A percentile compares a stretch with the other conserved stretches of the same genome.
These are phyloP conservation scores for Ceratorhiza oryzae-sativae DNA, from an alignment of 1,284 basidiomycete species.

Conservation along the genomic window DNA sequence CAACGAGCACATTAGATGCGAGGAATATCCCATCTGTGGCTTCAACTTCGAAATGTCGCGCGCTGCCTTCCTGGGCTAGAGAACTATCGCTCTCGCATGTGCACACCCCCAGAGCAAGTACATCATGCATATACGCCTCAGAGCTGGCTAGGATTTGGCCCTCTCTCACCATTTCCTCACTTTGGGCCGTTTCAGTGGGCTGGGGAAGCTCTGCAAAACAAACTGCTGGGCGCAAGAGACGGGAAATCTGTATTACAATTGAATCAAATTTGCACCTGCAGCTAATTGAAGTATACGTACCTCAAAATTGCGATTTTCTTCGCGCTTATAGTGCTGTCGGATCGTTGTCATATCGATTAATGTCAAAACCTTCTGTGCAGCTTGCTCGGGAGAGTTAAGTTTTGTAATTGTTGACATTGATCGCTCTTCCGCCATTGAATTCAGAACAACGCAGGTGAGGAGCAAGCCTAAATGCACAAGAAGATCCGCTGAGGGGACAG, in stretches of 20 bases:
- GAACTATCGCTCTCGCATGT: neutral
- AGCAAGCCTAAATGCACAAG: neutral
- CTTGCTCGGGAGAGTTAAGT: conserved; percentile 22
- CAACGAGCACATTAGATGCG: neutral
- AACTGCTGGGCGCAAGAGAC: neutral
- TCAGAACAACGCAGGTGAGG: conserved; percentile 18
- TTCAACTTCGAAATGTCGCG: conserved; percentile 9
- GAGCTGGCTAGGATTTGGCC: neutral
- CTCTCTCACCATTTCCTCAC: too few species aligned
- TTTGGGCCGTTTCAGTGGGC: neutral
- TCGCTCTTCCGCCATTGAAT: conserved; percentile 24
- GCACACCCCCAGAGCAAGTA: neutral
- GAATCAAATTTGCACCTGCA: neutral
- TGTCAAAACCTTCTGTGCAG: conserved; percentile 18
- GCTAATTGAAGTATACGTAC: too few species aligned
- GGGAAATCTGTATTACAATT: neutral
- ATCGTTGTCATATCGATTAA: conserved; percentile 26
- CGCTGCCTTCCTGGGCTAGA: neutral
- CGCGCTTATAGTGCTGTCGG: conserved; percentile 26
- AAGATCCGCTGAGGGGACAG: conserved; percentile 10
- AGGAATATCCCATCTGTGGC: conserved; percentile 2
- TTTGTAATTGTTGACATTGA: conserved; percentile 24
- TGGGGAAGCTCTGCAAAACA: conserved; percentile 17
- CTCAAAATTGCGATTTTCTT: neutral
- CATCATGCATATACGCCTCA: neutral